Percentiles rank a stretch among this genome's conserved stretches.
phyloP scores from a whole-genome alignment of 495 filamentous ascomycete genomes.

The Xylaria bambusicola region DNA sequence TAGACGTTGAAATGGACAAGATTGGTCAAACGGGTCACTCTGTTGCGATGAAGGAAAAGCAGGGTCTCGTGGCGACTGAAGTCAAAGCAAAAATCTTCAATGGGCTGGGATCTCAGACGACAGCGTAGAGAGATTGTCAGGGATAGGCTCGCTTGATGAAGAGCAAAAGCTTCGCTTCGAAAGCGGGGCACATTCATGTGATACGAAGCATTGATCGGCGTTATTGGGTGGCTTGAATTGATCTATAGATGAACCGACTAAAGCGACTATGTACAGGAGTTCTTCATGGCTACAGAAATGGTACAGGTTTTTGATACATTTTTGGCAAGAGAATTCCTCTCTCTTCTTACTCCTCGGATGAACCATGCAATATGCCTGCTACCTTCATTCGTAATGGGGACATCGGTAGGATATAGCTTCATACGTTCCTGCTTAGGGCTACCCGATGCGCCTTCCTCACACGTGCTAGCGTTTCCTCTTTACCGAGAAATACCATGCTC shows the following conservation, averaged over 20 bases:
- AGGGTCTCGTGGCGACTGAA: constrained; percentile 77
- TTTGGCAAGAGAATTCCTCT: neutral
- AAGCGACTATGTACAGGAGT: constrained; percentile 17
- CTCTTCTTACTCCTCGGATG: neutral
- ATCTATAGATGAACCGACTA: neutral
- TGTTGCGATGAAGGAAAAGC: constrained; percentile 82
- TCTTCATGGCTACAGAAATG: constrained; percentile 12
- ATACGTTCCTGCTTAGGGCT: constrained; percentile 11
- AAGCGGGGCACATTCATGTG: constrained; percentile 9
- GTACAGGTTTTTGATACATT: constrained; percentile 13
- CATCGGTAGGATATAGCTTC: neutral
- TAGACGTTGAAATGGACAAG: constrained; percentile 73
- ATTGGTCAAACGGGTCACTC: constrained; percentile 76
- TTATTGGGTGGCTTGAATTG: constrained; percentile 3
- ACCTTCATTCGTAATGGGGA: too few species aligned
- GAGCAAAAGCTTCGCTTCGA: constrained; percentile 1
- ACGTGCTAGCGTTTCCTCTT: constrained; percentile 57
- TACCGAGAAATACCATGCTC: constrained; percentile 65
- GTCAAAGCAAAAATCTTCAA: constrained; percentile 88
- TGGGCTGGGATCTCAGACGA: constrained; percentile 49
- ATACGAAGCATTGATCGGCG: constrained; percentile 20
- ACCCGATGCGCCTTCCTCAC: constrained; percentile 47
- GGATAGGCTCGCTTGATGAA: neutral
- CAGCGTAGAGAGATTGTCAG: neutral
- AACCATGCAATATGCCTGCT: neutral